Evolutionary conservation across 352 stramenopile genomes (phyloP), one percentile per base, ranked within the genome.

Genomic region (Elongisporangium undulatum): DNA sequence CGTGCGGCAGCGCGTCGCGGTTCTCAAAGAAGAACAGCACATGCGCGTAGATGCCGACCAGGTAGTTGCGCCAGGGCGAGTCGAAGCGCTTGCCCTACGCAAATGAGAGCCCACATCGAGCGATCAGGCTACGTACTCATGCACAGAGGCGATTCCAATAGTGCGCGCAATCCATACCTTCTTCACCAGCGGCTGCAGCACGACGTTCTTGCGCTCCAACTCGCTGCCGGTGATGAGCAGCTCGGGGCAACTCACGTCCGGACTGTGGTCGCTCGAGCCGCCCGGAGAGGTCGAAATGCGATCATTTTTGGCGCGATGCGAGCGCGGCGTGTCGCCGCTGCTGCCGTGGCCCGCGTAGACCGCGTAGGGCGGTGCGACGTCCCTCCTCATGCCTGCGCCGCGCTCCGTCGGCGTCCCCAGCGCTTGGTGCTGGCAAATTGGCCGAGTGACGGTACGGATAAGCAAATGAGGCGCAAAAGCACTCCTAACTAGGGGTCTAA

Each of bases 21-120:
- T 77, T 62, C 4, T 84, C 76, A 58, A 82, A 91, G 61, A 86
- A 88, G 55, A 87, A 89, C 19, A 91, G 72, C 52, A 69, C 66
- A 55, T 83, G 67, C 23, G 78, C 77, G 56, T 89, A 87, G 10
- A 91, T 52, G 9, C 71, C 75, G 17, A 91, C 79, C 22, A 84
- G 81, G 51, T 73, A 80, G 19, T 71, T 68, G 23, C 75, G 67
- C 82, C 82, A 91, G 7, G 71, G 68, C 7, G 75, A 84, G 61
- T 89, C 79, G 39, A 91, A 91, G 45, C 79, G 74, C 50, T 85
- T 72, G 24, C 79, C 82, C 66, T 79, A 7, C 16, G 17, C 4
- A 2, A 24, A 8, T 24, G 15, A 48, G 34, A 45, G 34, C 2
- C 23, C 34, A 45, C 34, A 45, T 1, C 16, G 2, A 58, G 7